Evolutionary conservation across 352 stramenopile genomes (phyloP), one percentile per base, ranked within the genome.

Genomic region (Pythium graminicola): DNA sequence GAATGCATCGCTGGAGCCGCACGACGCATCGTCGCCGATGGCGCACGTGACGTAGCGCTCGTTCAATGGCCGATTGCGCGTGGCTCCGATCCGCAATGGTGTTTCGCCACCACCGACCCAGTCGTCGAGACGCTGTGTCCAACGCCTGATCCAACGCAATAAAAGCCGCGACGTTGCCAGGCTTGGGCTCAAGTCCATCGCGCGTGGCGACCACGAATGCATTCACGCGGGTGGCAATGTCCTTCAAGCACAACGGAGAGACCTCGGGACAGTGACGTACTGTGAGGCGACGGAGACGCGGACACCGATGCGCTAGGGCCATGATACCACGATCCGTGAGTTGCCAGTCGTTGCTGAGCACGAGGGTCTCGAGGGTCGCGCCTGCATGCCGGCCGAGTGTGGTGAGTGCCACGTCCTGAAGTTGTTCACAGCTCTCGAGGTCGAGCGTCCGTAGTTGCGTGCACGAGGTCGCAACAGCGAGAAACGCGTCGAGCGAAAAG

Each of bases 391-490:
- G 33, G 7, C 54, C 68, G 10, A 89, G 42, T 27, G 51, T 60
- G 10, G 58, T n/a, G 22, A 90, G 19, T 3, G 60, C 50, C 14
- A 57, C 49, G 43, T 90, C 75, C 6, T 63, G 38, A 24, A 90
- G 72, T 48, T 92, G 79, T 47, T 89, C 78, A 40, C 81, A 92
- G 62, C 67, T 87, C 51, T 88, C 74, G 11, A 89, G 60, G 13
- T 92, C 76, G 3, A 92, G 65, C 10, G 57, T 32, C 0, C 65
- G 63, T 6, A 92, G 60, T 11, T 61, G 49, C 1, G 44, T 23
- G 33, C 76, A 86, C 0, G 52, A 46, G 26, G 31, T 48, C 1
- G 74, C 62, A 11, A 89, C 54, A 8, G 28, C 35, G n/a, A 83
- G 54, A 35, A 92, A 85, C 26, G 72, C 85, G 16, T 40, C 20